Conservation (phyloP, 441 rosid species). For the Biscutella laevigata region DNA sequence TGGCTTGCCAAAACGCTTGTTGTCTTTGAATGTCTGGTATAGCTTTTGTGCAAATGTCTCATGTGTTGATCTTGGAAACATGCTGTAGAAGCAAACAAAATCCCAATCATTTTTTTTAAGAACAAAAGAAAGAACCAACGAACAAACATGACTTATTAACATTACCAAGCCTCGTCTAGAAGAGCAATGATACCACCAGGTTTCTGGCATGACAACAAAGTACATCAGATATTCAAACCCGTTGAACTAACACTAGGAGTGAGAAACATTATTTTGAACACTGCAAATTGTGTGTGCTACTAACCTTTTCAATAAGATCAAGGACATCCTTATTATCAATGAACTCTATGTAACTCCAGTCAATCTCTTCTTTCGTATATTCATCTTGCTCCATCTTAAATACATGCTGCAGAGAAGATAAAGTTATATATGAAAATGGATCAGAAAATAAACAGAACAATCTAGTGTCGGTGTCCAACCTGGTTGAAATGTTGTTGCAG, state of each 20-base stretch:
- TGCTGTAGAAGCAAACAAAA: constrained; percentile 42
- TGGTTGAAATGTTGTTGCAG: constrained; percentile 80
- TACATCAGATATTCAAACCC: constrained; percentile 22
- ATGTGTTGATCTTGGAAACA: constrained; percentile 96
- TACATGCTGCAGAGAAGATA: constrained; percentile 45
- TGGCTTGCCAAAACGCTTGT: constrained; percentile 90
- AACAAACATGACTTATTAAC: constrained; percentile 22
- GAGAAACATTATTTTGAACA: constrained; percentile 6
- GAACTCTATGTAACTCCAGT: constrained; percentile 79
- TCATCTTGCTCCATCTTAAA: constrained; percentile 89
- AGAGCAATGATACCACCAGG: constrained; percentile 99
- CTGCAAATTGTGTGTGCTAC: background rate
- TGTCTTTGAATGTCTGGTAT: constrained; percentile 86
- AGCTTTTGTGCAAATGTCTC: constrained; percentile 92
- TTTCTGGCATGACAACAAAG: constrained; percentile 56
- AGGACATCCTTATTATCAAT: constrained; percentile 68
- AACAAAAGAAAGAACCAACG: constrained; percentile 8
- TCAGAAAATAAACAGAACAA: constrained; percentile 3
- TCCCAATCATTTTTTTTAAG: constrained; percentile 12
- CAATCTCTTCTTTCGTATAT: constrained; percentile 65
- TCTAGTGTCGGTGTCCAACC: constrained; percentile 33
- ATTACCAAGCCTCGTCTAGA: constrained; percentile 96
- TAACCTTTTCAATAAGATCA: constrained; percentile 63
- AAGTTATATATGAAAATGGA: constrained; percentile 1
- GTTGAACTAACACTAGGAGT: constrained; percentile 2